Evolutionary conservation across 1,139 yeast species (phyloP).

Genomic region (Blastobotrys apis): DNA sequence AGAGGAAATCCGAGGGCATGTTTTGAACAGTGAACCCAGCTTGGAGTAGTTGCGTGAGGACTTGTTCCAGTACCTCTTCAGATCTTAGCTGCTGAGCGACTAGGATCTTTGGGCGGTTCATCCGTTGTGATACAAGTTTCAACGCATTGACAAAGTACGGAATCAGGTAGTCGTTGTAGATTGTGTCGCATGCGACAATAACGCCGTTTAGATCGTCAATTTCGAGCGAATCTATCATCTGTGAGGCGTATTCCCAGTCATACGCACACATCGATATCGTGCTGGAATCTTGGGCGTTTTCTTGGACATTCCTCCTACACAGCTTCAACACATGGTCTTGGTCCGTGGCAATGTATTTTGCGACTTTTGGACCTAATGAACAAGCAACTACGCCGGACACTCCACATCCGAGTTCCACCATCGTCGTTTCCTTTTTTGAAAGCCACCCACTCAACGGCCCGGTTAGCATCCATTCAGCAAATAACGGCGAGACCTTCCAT

Average conservation of each 20-base stretch:
- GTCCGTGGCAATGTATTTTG: slow-evolving; percentile 55
- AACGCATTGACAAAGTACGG: slow-evolving; percentile 48
- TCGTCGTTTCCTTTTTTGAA: slow-evolving; percentile 26
- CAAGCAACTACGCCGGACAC: slow-evolving; percentile 54
- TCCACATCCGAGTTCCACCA: slow-evolving; percentile 67
- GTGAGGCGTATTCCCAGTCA: slow-evolving; percentile 60
- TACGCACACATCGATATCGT: slow-evolving; percentile 46
- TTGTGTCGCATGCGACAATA: slow-evolving; percentile 63
- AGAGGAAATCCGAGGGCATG: slow-evolving; percentile 30
- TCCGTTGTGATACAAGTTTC: slow-evolving; percentile 31
- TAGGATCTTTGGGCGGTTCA: slow-evolving; percentile 32
- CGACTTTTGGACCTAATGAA: slow-evolving; percentile 40
- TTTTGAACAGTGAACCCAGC: slow-evolving; percentile 47
- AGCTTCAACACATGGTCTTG: slow-evolving; percentile 55
- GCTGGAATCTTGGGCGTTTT: slow-evolving; percentile 30
- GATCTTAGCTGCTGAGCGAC: slow-evolving; percentile 57
- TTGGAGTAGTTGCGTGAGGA: slow-evolving; percentile 38
- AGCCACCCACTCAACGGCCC: slow-evolving; percentile 5
- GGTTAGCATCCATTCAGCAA: slow-evolving; percentile 50
- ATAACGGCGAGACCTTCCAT: slow-evolving; percentile 53
- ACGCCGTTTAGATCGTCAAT: slow-evolving; percentile 24
- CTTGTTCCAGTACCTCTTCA: slow-evolving; percentile 47
- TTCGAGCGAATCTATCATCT: slow-evolving; percentile 16
- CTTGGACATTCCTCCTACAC: slow-evolving; percentile 43
- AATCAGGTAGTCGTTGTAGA: slow-evolving; percentile 62